Conservation (phyloP, 129 eudicot genomes). For the Erigeron canadensis region DNA sequence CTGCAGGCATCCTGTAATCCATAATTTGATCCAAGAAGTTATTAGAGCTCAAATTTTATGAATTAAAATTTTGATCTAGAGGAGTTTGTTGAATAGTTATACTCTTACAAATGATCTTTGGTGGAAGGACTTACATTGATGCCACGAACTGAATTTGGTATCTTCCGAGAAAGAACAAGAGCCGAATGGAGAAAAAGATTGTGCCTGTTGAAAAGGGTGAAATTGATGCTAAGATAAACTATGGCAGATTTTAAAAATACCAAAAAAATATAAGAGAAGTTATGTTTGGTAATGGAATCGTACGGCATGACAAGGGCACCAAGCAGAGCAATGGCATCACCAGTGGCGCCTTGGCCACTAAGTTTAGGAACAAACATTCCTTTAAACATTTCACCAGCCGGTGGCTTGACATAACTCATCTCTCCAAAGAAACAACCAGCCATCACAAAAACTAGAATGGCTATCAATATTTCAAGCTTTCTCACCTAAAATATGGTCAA, state of each 20-base stretch:
- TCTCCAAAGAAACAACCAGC: slow-evolving; percentile 68
- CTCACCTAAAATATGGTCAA: slow-evolving; percentile 31
- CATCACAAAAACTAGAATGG: slow-evolving; percentile 47
- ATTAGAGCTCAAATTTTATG: neutral
- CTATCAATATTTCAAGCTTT: slow-evolving; percentile 48
- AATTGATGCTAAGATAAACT: neutral
- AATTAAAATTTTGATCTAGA: too few relatives aligned
- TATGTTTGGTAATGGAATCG: neutral
- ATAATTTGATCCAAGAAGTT: neutral
- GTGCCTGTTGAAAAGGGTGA: slow-evolving; percentile 33
- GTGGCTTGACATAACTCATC: slow-evolving; percentile 53
- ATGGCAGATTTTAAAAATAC: neutral
- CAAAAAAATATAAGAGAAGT: neutral
- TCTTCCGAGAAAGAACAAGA: slow-evolving; percentile 47
- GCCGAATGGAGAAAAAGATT: slow-evolving; percentile 67
- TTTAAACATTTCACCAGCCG: slow-evolving; percentile 42
- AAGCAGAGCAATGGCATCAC: slow-evolving; percentile 63
- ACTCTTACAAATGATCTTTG: neutral
- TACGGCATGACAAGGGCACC: slow-evolving; percentile 80
- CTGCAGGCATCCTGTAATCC: slow-evolving; percentile 55
- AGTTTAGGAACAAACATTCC: slow-evolving; percentile 70
- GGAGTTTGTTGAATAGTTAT: too few relatives aligned
- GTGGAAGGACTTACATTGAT: slow-evolving; percentile 33
- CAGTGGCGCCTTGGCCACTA: slow-evolving; percentile 50
- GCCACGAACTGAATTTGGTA: slow-evolving; percentile 46